These are phyloP conservation scores for Lentinula detonsa DNA, from an alignment of 768 basidiomycete genomes.

Conservation along the genomic window DNA sequence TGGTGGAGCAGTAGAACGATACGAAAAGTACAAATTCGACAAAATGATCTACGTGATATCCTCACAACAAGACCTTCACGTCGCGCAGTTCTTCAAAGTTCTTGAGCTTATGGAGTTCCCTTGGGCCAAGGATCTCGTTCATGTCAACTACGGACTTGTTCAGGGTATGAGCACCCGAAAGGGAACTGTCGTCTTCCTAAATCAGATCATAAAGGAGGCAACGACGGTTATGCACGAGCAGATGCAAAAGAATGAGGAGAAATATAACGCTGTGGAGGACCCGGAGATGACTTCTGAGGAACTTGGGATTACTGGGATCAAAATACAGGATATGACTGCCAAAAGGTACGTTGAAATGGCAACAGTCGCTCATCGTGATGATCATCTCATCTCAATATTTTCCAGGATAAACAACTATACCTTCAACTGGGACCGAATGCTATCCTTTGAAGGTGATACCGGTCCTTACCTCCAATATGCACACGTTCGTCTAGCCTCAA, in stretches of 20 bases:
- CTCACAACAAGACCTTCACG: slow-evolving; percentile 81
- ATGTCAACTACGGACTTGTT: slow-evolving; percentile 90
- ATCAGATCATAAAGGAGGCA: slow-evolving; percentile 89
- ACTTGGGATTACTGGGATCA: slow-evolving; percentile 92
- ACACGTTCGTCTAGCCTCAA: slow-evolving; percentile 87
- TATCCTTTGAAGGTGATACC: slow-evolving; percentile 93
- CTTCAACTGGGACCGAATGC: slow-evolving; percentile 93
- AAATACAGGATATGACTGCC: slow-evolving; percentile 96
- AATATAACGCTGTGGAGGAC: slow-evolving; percentile 84
- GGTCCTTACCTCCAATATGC: slow-evolving; percentile 96
- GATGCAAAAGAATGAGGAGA: slow-evolving; percentile 92
- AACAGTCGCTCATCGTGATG: background rate
- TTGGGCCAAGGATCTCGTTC: slow-evolving; percentile 79
- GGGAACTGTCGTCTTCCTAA: slow-evolving; percentile 92
- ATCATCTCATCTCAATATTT: background rate
- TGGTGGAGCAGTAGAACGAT: slow-evolving; percentile 87
- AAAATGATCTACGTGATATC: slow-evolving; percentile 94
- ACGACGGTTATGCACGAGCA: slow-evolving; percentile 90
- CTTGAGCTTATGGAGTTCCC: slow-evolving; percentile 85
- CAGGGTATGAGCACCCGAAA: slow-evolving; percentile 93
- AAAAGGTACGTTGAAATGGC: slow-evolving; percentile 53
- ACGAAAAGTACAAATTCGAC: slow-evolving; percentile 81
- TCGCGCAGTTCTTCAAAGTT: slow-evolving; percentile 91
- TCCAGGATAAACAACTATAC: slow-evolving; percentile 90
- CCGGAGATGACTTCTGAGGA: slow-evolving; percentile 74